Conservation (phyloP, 306 rosid genomes). For the Quillaja saponaria region DNA sequence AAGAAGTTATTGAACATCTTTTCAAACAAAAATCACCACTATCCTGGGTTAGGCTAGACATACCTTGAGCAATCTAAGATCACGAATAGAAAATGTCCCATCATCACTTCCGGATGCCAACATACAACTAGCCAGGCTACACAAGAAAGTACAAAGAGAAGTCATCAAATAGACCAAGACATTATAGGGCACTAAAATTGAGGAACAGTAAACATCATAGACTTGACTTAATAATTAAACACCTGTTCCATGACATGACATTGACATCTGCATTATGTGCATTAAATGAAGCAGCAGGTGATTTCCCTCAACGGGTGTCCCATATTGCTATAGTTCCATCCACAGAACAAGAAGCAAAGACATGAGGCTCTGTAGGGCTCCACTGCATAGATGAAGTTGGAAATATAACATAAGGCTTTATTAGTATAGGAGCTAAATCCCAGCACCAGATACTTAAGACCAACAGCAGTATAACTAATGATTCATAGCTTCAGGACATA, state of each 20-base stretch:
- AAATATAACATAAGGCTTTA: background rate
- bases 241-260: slow-evolving; percentile 98
- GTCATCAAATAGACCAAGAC: background rate
- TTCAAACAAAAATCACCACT: background rate
- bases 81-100: slow-evolving; percentile 90
- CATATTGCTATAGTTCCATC: slow-evolving; percentile 83
- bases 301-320: slow-evolving; percentile 79
- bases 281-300: slow-evolving; percentile 53
- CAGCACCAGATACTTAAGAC: slow-evolving; percentile 17
- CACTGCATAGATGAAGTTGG: slow-evolving; percentile 52
- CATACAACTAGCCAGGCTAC: slow-evolving; percentile 84
- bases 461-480: slow-evolving; percentile 27
- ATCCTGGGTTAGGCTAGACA: slow-evolving; percentile 12
- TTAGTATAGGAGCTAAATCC: background rate
- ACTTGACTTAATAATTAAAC: slow-evolving; percentile 3
- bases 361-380: slow-evolving; percentile 82
- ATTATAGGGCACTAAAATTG: background rate
- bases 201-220: slow-evolving; percentile 4
- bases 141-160: slow-evolving; percentile 21
- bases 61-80: slow-evolving; percentile 88
- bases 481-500: slow-evolving; percentile 31
- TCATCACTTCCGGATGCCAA: slow-evolving; percentile 97
- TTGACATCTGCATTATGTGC: slow-evolving; percentile 94
- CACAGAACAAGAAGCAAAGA: slow-evolving; percentile 87
- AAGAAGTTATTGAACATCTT: background rate